Evolutionary conservation across 345 rosid genomes (phyloP), one percentile per base, ranked within the genome.

Genomic region (Gossypium raimondii): DNA sequence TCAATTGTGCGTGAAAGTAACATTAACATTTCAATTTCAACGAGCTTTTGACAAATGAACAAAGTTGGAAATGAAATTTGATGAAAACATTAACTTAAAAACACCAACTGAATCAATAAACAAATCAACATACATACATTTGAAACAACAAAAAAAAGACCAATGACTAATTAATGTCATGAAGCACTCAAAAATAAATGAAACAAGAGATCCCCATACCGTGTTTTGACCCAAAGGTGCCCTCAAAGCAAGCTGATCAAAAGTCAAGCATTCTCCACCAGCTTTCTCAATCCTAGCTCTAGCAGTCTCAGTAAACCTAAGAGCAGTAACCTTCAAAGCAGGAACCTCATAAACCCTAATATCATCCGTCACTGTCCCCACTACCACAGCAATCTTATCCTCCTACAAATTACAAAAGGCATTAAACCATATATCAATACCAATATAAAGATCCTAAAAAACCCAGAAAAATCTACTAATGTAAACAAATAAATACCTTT

Each of bases 221-320:
- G 98, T 95, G 93, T 95, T 95, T 84, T 95, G 98, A 9, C 99
- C 99, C 81, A 95, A 80, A 1, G 99, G 99, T 74, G 98, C 97
- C 80, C 89, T 85, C 68, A 93, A 87, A 72, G 99, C 94, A 41
- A 95, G 96, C 85, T 95, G 97, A 47, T 93, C 99, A 75, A 96
- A 93, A 34, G 99, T 96, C 68, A 92, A 78, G 84, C 99, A 96
- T 81, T 96, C 97, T 53, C 99, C 97, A 7, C 99, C 99, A 10
- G 98, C 98, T 83, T 92, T 92, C 88, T 89, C 98, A 52, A 96
- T 96, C 79, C 98, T 86, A 34, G 97, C 98, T 60, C 98, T 90
- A 0, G 90, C 97, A 4, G 93, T 92, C 81, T 96, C 97, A 0
- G 97, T 92, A 75, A 96, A 93, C 81, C 92, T 89, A 88, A 96